Base-by-base conservation (phyloP, 257 asterid genomes). In the Nicotiana noctiflora region DNA sequence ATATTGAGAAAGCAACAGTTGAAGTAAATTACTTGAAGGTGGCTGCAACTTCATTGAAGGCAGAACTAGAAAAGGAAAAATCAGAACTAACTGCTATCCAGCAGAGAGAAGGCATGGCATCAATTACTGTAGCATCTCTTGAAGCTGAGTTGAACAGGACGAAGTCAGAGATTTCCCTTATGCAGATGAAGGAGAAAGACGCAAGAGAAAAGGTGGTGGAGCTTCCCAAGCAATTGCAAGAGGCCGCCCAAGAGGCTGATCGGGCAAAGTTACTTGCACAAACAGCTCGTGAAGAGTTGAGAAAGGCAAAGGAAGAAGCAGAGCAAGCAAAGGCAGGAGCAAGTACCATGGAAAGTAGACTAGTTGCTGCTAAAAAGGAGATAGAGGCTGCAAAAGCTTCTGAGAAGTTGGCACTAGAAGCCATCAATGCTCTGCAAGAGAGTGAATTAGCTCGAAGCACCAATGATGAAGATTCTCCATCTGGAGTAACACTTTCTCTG, bases 51-150 rank as follows among this genome's bases (percentile, higher is more conserved):
- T 89, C 98, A 6, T 87, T 95, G 89, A 86, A 90, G 80, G 60
- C 87, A 0, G 97, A 88, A 52, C 90, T 93, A 52, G 97, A 93
- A 37, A 90, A 87, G 17, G 97, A 89, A 63, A 93, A 92, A 56
- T 53, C 85, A 0, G 97, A 92, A 68, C 93, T 93, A 18, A 85
- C 83, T 8, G 65, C 86, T 17, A 63, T 90, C 60, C 92, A 87
- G 83, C 97, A 95, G 84, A 85, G 97, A 79, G 98, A 95, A 86
- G 98, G 93, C 65, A 93, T 92, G 99, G 97, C 98, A 0, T 88
- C 94, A 0, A 85, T 95, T 8, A 89, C 97, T 0, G 94, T 91
- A 63, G 86, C 96, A 12, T 92, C 98, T 80, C 97, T 95, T 75
- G 97, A 93, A 81, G 85, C 97, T 12, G 98, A 93, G 85, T 85